These are phyloP conservation scores for Phytophthora melonis DNA, from an alignment of 352 stramenopile species.

Conservation along the genomic window DNA sequence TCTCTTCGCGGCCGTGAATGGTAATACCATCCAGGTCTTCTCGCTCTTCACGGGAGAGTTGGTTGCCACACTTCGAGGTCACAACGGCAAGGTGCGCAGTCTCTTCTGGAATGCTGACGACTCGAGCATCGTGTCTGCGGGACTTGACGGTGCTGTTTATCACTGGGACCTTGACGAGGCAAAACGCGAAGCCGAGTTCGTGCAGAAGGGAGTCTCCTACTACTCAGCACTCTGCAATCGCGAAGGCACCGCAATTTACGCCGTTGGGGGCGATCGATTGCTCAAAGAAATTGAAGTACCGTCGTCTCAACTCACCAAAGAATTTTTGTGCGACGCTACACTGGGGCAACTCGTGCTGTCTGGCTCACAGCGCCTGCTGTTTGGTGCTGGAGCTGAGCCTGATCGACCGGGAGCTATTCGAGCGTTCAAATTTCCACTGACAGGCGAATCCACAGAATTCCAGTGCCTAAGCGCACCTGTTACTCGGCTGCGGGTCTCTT, in stretches of 20 bases:
- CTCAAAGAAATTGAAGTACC: constrained; percentile 93
- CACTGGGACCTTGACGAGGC: constrained; percentile 93
- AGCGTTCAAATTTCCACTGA: constrained; percentile 93
- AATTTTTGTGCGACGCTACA: constrained; percentile 80
- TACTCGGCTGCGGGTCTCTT: constrained; percentile 85
- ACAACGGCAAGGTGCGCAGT: constrained; percentile 94
- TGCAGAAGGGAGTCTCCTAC: constrained; percentile 94
- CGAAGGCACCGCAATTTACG: constrained; percentile 83
- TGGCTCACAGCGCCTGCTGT: constrained; percentile 89
- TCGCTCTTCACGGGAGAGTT: constrained; percentile 93
- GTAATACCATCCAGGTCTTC: constrained; percentile 94
- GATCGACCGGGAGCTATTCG: constrained; percentile 81
- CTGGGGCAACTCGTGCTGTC: constrained; percentile 90
- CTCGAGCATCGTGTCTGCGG: constrained; percentile 86
- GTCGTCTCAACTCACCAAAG: constrained; percentile 76
- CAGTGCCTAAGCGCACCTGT: constrained; percentile 81
- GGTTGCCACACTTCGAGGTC: constrained; percentile 90
- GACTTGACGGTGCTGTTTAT: constrained; percentile 94
- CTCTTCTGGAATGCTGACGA: constrained; percentile 92
- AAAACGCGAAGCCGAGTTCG: constrained; percentile 93
- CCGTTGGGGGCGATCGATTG: constrained; percentile 89
- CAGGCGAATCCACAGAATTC: constrained; percentile 90
- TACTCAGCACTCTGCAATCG: constrained; percentile 88
- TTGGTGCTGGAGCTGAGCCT: constrained; percentile 81
- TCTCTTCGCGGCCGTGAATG: constrained; percentile 94